A percentile compares a stretch with the other conserved stretches of the same genome.
phyloP scores from a whole-genome alignment of 192 early-diverging fungal genomes.

The Mortierella alpina region DNA sequence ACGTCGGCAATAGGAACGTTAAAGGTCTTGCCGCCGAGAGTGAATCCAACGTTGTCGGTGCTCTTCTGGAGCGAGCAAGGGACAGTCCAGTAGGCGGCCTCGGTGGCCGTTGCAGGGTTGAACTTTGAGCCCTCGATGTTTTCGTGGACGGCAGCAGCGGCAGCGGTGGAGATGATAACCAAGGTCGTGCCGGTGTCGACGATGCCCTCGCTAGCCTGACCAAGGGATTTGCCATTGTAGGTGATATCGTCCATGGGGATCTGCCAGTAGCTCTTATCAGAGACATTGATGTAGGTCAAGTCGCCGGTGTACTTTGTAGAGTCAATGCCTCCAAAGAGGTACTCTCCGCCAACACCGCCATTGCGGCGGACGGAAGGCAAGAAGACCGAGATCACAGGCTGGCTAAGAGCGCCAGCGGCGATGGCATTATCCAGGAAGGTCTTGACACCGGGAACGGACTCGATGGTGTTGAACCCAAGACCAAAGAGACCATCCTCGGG shows the following conservation, averaged over 20 bases:
- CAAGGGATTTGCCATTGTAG: slow-evolving; percentile 46
- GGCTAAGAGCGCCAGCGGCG: slow-evolving; percentile 59
- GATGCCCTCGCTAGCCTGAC: slow-evolving; percentile 50
- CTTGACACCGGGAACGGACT: slow-evolving; percentile 48
- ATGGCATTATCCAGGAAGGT: slow-evolving; percentile 67
- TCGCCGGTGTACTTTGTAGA: slow-evolving; percentile 57
- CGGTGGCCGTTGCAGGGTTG: slow-evolving; percentile 7
- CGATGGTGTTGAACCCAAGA: slow-evolving; percentile 64
- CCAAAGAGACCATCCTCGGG: slow-evolving; percentile 72
- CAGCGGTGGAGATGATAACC: slow-evolving; percentile 61
- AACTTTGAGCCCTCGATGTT: slow-evolving; percentile 11
- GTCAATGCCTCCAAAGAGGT: slow-evolving; percentile 66
- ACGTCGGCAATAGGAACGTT: slow-evolving; percentile 48
- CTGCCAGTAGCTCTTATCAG: slow-evolving; percentile 65
- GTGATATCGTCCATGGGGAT: slow-evolving; percentile 56
- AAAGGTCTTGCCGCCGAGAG: slow-evolving; percentile 49
- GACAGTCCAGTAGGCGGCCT: slow-evolving; percentile 7
- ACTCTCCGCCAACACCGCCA: slow-evolving; percentile 58
- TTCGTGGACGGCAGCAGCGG: slow-evolving; percentile 62
- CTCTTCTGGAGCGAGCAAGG: slow-evolving; percentile 28
- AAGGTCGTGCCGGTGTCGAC: slow-evolving; percentile 75
- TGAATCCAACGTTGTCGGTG: slow-evolving; percentile 42
- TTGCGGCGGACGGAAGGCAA: slow-evolving; percentile 57
- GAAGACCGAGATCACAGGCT: slow-evolving; percentile 72
- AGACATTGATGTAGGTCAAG: slow-evolving; percentile 63